A percentile compares a stretch with the other conserved stretches of the same genome.
These are phyloP conservation scores for Crithidia mellificae DNA, from an alignment of 208 protist species.

Conservation along the genomic window DNA sequence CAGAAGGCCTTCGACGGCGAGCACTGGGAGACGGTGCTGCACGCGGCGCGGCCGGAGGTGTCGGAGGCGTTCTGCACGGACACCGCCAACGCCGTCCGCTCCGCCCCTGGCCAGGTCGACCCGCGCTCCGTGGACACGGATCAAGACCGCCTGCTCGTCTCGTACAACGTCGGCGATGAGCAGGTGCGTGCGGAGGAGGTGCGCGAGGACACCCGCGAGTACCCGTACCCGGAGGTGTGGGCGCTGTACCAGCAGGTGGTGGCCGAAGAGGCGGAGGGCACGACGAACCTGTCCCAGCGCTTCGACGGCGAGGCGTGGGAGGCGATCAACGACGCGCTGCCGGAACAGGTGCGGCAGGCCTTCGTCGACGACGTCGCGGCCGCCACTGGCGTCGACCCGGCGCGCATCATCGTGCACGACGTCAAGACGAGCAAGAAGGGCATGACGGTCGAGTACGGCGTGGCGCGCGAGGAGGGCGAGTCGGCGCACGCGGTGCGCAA, in stretches of 20 bases:
- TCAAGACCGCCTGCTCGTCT: constrained; percentile 44
- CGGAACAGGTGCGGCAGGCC: constrained; percentile 26
- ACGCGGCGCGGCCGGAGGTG: constrained; percentile 32
- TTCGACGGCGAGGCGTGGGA: constrained; percentile 49
- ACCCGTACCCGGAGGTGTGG: constrained; percentile 52
- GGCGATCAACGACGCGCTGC: constrained; percentile 21
- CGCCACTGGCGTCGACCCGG: constrained; percentile 18
- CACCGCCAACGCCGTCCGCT: constrained; percentile 39
- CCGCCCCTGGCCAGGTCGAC: constrained; percentile 30
- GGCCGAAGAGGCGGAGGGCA: constrained; percentile 41
- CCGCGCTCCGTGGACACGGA: constrained; percentile 41
- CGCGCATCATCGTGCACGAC: constrained; percentile 29
- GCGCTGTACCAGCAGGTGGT: constrained; percentile 42
- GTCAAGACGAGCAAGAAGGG: constrained; percentile 30
- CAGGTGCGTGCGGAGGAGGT: constrained; percentile 26
- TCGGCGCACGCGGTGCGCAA: constrained; percentile 34
- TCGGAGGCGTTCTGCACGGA: constrained; percentile 56
- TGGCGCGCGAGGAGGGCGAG: constrained; percentile 26
- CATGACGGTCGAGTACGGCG: constrained; percentile 38
- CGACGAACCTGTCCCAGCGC: constrained; percentile 25
- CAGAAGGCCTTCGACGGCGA: constrained; percentile 55
- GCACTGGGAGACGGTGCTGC: constrained; percentile 52
- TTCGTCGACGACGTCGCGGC: constrained; percentile 32
- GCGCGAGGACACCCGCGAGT: constrained; percentile 29
- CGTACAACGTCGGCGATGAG: constrained; percentile 43